Percentiles rank a stretch among this genome's conserved stretches.
phyloP scores from a whole-genome alignment of 208 protist species.

The Willaertia magna region DNA sequence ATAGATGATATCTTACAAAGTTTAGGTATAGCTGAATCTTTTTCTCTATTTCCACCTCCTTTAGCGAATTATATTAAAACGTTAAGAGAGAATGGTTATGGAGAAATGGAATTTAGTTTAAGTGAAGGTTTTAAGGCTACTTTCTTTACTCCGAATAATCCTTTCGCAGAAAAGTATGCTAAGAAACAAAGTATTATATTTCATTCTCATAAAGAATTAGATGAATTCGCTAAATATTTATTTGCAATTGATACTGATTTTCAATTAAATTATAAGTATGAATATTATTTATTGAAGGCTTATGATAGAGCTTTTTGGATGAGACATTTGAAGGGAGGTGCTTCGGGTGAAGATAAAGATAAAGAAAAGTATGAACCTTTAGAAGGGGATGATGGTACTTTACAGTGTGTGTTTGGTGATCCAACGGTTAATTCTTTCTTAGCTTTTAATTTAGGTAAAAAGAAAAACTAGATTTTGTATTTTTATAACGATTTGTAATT shows the following conservation, averaged over 20 bases:
- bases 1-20: not conserved
- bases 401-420: not conserved
- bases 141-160: not conserved
- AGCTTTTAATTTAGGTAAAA: not conserved
- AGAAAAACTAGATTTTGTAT: no score
- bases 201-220: not conserved
- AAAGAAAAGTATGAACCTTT: not conserved
- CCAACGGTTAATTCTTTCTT: not conserved
- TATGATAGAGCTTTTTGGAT: constrained; percentile 8
- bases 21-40: not conserved
- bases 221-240: not conserved
- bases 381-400: not conserved
- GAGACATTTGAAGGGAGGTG: not conserved
- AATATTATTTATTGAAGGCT: not conserved
- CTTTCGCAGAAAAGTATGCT: not conserved
- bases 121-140: not conserved
- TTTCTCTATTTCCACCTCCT: not conserved
- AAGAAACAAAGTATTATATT: not conserved
- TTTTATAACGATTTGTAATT: no score
- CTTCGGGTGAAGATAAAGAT: not conserved
- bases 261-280: not conserved
- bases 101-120: not conserved
- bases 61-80: not conserved
- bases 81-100: not conserved
- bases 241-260: not conserved